These are phyloP conservation scores for Orobanche coerulescens DNA, from an alignment of 257 asterid species.

Conservation along the genomic window DNA sequence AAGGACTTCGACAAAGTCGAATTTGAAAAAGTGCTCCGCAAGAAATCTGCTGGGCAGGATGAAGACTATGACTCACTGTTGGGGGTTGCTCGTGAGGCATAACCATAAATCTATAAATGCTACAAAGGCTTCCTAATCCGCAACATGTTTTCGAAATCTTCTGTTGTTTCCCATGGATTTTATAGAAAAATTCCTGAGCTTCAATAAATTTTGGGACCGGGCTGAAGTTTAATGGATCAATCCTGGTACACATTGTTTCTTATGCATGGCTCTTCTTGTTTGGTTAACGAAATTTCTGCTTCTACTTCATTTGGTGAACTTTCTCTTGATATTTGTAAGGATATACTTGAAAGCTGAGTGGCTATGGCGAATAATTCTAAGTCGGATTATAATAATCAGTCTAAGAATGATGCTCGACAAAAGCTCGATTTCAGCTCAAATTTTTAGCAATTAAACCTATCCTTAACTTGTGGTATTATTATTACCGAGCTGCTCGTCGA, in stretches of 20 bases:
- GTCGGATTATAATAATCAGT: background rate
- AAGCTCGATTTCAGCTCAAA: background rate
- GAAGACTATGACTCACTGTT: conserved; percentile 50
- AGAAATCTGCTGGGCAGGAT: conserved; percentile 51
- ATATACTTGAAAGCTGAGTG: conserved; percentile 15
- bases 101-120: conserved; percentile 48
- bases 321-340: conserved; percentile 8
- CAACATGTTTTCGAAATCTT: background rate
- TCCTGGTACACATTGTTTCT: conserved; percentile 36
- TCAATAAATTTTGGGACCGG: conserved; percentile 43
- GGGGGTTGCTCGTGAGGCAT: conserved; percentile 42
- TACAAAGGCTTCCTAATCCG: conserved; percentile 37
- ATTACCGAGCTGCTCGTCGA: no score
- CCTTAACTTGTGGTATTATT: no score
- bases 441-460: no score
- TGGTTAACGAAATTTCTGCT: conserved; percentile 20
- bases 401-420: background rate
- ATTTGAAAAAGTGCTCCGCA: conserved; percentile 70
- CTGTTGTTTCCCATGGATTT: no score
- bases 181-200: background rate
- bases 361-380: background rate
- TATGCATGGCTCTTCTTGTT: conserved; percentile 21
- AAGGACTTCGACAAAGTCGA: conserved; percentile 61
- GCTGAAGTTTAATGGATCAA: conserved; percentile 28
- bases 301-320: conserved; percentile 10